Percentiles rank a stretch among this genome's conserved stretches.
Conservation (phyloP, 306 rosid genomes). For the Lathyrus oleraceus region DNA sequence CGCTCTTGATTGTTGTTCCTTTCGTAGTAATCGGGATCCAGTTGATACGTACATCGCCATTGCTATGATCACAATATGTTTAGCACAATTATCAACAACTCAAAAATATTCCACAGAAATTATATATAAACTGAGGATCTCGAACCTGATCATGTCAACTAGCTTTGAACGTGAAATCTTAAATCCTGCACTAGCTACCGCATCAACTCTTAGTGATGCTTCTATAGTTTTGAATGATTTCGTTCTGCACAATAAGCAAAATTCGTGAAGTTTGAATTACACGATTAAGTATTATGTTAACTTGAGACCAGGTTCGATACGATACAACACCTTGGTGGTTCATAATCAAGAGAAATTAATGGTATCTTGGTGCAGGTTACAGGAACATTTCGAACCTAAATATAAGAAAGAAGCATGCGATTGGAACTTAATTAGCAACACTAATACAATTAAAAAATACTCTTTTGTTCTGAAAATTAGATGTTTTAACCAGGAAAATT, state of each 20-base stretch:
- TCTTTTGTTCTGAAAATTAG: conserved; percentile 19
- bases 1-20: conserved; percentile 73
- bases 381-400: conserved; percentile 88
- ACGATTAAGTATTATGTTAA: conserved; percentile 12
- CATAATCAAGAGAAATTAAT: conserved; percentile 82
- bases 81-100: conserved; percentile 10
- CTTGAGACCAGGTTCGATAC: conserved; percentile 19
- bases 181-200: conserved; percentile 96
- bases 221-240: conserved; percentile 74
- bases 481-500: conserved; percentile 18
- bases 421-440: conserved; percentile 13
- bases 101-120: background rate
- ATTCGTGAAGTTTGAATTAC: background rate
- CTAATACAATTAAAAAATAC: background rate
- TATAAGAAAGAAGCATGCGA: conserved; percentile 28
- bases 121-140: background rate
- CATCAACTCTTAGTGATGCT: conserved; percentile 84
- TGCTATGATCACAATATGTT: conserved; percentile 43
- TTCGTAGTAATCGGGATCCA: conserved; percentile 80
- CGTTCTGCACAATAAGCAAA: conserved; percentile 57
- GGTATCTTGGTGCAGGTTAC: conserved; percentile 80
- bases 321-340: conserved; percentile 78
- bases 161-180: conserved; percentile 89
- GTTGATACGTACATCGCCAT: conserved; percentile 85
- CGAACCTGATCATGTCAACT: conserved; percentile 79